These are phyloP conservation scores for Yamadazyma takamatsuzukensis DNA, from an alignment of 805 yeast species.

Conservation along the genomic window DNA sequence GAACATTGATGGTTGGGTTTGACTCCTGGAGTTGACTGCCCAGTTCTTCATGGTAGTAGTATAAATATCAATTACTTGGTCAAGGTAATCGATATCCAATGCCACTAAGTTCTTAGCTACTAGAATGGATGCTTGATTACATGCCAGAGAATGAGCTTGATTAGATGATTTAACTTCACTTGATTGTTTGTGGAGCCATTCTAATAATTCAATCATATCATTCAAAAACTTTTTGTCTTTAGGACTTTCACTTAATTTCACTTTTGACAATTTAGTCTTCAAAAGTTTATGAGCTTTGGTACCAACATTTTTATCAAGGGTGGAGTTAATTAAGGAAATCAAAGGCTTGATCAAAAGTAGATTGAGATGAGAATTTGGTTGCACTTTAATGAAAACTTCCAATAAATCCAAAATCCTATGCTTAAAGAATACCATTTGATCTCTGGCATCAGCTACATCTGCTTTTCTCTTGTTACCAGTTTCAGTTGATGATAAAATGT, in stretches of 20 bases:
- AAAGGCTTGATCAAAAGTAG: conserved; percentile 52
- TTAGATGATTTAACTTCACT: conserved; percentile 31
- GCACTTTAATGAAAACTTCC: conserved; percentile 53
- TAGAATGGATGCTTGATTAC: conserved; percentile 64
- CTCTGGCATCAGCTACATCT: conserved; percentile 76
- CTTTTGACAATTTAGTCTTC: conserved; percentile 55
- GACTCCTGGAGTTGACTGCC: conserved; percentile 48
- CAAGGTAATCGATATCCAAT: conserved; percentile 33
- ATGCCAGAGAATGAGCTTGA: conserved; percentile 52
- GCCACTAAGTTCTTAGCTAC: conserved; percentile 51
- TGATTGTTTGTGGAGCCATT: conserved; percentile 42
- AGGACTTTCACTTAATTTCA: conserved; percentile 17
- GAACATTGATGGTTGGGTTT: conserved; percentile 54
- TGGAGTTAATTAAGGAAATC: conserved; percentile 56
- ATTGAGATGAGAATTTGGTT: conserved; percentile 38
- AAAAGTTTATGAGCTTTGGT: conserved; percentile 72
- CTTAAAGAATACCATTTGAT: conserved; percentile 75
- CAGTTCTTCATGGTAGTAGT: conserved; percentile 54
- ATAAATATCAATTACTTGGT: conserved; percentile 54
- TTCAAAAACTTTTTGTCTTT: conserved; percentile 15
- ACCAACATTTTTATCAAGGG: conserved; percentile 68
- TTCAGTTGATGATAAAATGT: conserved; percentile 48
- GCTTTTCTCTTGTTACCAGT: conserved; percentile 65
- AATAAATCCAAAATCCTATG: conserved; percentile 73
- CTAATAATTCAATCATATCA: conserved; percentile 25